A percentile compares a stretch with the other conserved stretches of the same genome.
Evolutionary conservation across 148 eudicot species (phyloP).

Genomic region (Chenopodium suecicum): DNA sequence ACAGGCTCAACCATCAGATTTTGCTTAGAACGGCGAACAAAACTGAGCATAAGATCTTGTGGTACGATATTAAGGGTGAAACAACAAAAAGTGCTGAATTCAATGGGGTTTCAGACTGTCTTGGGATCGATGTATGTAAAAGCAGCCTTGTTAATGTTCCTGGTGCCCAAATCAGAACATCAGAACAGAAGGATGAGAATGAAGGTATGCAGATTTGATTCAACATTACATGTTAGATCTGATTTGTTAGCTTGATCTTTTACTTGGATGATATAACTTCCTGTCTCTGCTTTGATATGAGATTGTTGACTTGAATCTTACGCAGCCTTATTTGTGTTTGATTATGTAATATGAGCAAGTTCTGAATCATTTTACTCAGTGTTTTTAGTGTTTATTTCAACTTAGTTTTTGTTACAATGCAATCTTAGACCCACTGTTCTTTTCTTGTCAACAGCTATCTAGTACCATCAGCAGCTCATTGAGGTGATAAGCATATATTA

Average conservation of each 20-base stretch:
- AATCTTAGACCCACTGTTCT: neutral
- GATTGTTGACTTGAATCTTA: neutral
- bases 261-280: neutral
- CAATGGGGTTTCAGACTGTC: neutral
- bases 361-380: neutral
- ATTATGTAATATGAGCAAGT: neutral
- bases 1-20: neutral
- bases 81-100: constrained; percentile 10
- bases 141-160: constrained; percentile 14
- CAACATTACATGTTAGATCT: neutral
- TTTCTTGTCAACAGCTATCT: neutral
- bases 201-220: neutral
- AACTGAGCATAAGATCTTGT: neutral
- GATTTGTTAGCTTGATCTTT: neutral
- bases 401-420: neutral
- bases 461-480: neutral
- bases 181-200: neutral
- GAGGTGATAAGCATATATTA: neutral
- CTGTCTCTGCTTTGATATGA: neutral
- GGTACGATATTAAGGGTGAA: constrained; percentile 11
- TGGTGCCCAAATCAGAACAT: neutral
- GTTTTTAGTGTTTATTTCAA: too few species aligned
- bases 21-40: constrained; percentile 4
- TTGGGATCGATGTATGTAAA: neutral
- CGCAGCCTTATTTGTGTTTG: too few species aligned